A percentile compares a stretch with the other conserved stretches of the same genome.
Evolutionary conservation across 139 green algal species (phyloP).

Genomic region (Tetradesmus obliquus): DNA sequence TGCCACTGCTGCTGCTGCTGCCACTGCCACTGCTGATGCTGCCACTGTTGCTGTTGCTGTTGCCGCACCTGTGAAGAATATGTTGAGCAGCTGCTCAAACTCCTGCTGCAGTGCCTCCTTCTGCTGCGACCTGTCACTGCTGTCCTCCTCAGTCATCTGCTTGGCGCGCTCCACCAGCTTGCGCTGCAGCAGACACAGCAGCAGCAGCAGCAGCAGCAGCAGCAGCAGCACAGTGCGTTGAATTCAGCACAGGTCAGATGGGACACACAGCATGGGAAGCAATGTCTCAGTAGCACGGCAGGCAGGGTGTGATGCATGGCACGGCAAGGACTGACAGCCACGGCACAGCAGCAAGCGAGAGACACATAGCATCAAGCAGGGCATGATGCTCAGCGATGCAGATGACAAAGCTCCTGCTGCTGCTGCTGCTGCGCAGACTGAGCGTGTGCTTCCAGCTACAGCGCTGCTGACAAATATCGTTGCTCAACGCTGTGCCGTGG

Average conservation of each 20-base stretch:
- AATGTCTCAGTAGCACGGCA: too few species aligned
- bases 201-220: constrained; percentile 23
- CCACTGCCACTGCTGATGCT: not conserved
- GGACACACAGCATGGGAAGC: not conserved
- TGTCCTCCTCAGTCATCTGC: constrained; percentile 57
- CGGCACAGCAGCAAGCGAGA: too few species aligned
- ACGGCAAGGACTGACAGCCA: too few species aligned
- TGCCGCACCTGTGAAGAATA: constrained; percentile 50
- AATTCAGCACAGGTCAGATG: not conserved
- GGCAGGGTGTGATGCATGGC: too few species aligned
- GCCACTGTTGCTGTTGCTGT: not conserved
- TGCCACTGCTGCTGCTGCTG: not conserved
- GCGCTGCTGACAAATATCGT: too few species aligned
- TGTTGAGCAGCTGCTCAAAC: constrained; percentile 74
- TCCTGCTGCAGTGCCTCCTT: constrained; percentile 71
- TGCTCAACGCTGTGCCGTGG: too few species aligned
- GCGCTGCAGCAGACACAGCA: constrained; percentile 29
- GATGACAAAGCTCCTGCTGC: not conserved
- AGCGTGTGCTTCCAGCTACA: too few species aligned
- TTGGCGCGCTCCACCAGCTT: constrained; percentile 62
- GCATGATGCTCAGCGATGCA: too few species aligned
- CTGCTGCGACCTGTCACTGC: constrained; percentile 23
- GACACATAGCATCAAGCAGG: too few species aligned
- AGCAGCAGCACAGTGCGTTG: not conserved
- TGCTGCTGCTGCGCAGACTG: not conserved